A percentile compares a stretch with the other conserved stretches of the same genome.
Conservation (phyloP, 306 rosid species). For the Fragaria nilgerrensis region DNA sequence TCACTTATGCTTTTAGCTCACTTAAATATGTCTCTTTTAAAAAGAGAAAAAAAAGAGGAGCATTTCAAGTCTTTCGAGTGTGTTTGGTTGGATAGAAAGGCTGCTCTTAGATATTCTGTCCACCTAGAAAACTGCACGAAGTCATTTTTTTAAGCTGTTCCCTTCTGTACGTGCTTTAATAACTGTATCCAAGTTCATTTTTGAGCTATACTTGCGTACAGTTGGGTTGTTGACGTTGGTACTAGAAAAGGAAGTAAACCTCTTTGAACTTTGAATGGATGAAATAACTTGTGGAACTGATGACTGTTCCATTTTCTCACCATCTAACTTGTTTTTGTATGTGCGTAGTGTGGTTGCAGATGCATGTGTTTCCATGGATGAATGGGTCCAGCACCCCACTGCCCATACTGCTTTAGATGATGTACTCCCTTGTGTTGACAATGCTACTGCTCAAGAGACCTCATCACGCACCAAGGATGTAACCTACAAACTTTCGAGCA, state of each 20-base stretch:
- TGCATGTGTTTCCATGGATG: conserved; percentile 83
- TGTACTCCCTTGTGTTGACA: conserved; percentile 28
- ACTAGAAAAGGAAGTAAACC: not conserved
- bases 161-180: not conserved
- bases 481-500: conserved; percentile 21
- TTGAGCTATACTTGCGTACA: not conserved
- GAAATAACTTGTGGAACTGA: not conserved
- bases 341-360: conserved; percentile 64
- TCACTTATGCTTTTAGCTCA: not conserved
- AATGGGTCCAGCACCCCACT: conserved; percentile 56
- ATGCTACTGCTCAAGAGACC: conserved; percentile 26
- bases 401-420: conserved; percentile 25
- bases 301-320: not conserved
- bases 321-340: conserved; percentile 18
- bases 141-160: not conserved
- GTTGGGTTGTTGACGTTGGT: not conserved
- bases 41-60: not conserved
- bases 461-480: conserved; percentile 6
- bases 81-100: not conserved
- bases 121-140: not conserved
- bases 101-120: not conserved
- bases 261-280: not conserved
- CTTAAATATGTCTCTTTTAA: not conserved
- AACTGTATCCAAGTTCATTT: not conserved
- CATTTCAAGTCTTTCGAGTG: not conserved